Conservation (phyloP, 768 basidiomycete species). For the Kwoniella sp. region DNA sequence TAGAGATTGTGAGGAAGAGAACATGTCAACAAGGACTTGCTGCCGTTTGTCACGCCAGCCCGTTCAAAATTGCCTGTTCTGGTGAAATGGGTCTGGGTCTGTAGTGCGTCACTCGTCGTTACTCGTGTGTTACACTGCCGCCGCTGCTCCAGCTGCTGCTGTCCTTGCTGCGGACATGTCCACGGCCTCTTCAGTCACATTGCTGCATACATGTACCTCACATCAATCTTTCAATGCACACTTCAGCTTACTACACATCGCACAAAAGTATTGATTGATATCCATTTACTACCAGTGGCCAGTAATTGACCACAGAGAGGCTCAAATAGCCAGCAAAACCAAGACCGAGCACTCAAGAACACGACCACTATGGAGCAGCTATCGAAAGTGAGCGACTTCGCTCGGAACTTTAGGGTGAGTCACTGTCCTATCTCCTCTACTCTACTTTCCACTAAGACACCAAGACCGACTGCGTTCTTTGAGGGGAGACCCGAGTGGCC, state of each 20-base stretch:
- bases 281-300: too few relatives aligned
- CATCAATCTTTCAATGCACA: neutral
- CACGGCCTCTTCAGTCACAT: neutral
- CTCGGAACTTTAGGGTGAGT: slow-evolving; percentile 55
- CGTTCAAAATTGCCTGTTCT: too few relatives aligned
- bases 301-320: too few relatives aligned
- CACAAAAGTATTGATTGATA: too few relatives aligned
- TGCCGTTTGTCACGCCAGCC: too few relatives aligned
- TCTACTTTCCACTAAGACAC: too few relatives aligned
- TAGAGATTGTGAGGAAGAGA: too few relatives aligned
- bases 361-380: slow-evolving; percentile 53
- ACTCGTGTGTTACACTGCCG: neutral
- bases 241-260: too few relatives aligned
- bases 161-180: slow-evolving; percentile 2
- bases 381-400: slow-evolving; percentile 47
- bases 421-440: neutral
- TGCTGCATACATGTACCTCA: too few relatives aligned
- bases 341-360: neutral
- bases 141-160: neutral
- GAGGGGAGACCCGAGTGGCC: too few relatives aligned
- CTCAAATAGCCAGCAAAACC: neutral
- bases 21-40: too few relatives aligned
- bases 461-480: too few relatives aligned
- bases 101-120: neutral
- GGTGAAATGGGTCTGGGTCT: neutral